Evolutionary conservation across 2,329 filamentous ascomycete species (phyloP), one percentile per base, ranked within the genome.

Genomic region (Diaporthe capsici): DNA sequence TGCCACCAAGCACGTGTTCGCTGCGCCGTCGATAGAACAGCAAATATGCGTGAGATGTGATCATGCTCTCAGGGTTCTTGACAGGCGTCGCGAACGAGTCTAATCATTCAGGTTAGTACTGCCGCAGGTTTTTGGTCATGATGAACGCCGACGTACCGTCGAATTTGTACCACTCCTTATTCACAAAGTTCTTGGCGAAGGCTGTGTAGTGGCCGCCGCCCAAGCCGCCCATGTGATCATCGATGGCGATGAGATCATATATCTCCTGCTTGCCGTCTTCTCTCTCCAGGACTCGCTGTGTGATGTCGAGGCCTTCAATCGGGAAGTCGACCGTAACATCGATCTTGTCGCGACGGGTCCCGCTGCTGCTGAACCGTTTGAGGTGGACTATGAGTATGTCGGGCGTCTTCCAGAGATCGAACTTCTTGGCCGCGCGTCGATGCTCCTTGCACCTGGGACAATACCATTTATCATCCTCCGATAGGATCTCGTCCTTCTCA

Each of bases 201-300:
- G 97, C 97, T 28, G 96, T 98, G 86, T 99, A 99, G 84, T 99
- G 97, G 0, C 97, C 97, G 57, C 97, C 97, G 76, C 95, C 95
- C 51, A 99, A 90, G 42, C 95, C 95, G 76, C 97, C 97, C 82
- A 94, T 98, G 84, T 99, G 97, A 82, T 98, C 96, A 84, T 99
- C 97, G 2, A 99, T 95, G 20, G 94, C 97, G 82, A 99, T 97
- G 44, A 99, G 88, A 83, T 99, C 97, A 81, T 98, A 99, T 15
- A 96, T 88, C 81, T 97, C 91, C 76, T 93, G 89, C 84, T 98
- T 98, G 47, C 93, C 94, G 49, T 93, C 92, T 80, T 96, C 94
- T 73, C 92, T 93, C 78, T 95, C 89, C 20, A 96, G 92, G 12
- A 98, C 94, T 72, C 95, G 91, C 39, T 90, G 89, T 3, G 91